These are phyloP conservation scores for Aspergillus sp. DNA, from an alignment of 2,329 filamentous ascomycete species.

Conservation along the genomic window DNA sequence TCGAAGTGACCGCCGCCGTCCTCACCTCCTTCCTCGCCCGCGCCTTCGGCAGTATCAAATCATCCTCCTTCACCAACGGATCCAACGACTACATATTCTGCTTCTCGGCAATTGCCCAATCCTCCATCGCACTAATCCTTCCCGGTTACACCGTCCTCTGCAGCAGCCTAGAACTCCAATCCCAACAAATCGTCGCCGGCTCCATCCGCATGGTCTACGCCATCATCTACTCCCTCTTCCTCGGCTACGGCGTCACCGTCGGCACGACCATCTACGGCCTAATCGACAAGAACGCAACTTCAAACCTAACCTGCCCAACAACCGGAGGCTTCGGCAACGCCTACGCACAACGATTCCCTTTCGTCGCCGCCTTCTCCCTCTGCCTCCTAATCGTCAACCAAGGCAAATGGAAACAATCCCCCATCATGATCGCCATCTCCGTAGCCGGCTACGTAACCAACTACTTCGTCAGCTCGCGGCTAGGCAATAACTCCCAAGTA, in stretches of 20 bases:
- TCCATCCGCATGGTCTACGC: conserved; percentile 75
- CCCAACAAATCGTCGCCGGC: conserved; percentile 67
- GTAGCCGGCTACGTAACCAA: conserved; percentile 74
- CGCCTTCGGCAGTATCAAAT: conserved; percentile 63
- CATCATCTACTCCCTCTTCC: conserved; percentile 71
- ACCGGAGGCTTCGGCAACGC: conserved; percentile 35
- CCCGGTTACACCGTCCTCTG: conserved; percentile 67
- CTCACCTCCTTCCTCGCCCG: conserved; percentile 68
- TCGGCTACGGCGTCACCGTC: conserved; percentile 72
- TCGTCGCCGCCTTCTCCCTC: conserved; percentile 71
- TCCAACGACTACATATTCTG: conserved; percentile 57
- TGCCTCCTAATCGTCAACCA: conserved; percentile 78
- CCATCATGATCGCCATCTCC: conserved; percentile 73
- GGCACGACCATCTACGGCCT: conserved; percentile 65
- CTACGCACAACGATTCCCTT: conserved; percentile 61
- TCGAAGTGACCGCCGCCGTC: conserved; percentile 64
- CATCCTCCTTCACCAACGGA: conserved; percentile 29
- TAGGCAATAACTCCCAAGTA: conserved; percentile 66
- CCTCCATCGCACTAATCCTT: conserved; percentile 71
- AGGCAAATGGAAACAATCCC: conserved; percentile 74
- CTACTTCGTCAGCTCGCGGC: conserved; percentile 67
- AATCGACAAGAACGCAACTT: conserved; percentile 59
- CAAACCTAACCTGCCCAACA: conserved; percentile 44
- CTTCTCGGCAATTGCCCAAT: conserved; percentile 70
- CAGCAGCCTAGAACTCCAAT: conserved; percentile 67